Conservation (phyloP, 345 rosid species). For the Cardamine resedifolia region DNA sequence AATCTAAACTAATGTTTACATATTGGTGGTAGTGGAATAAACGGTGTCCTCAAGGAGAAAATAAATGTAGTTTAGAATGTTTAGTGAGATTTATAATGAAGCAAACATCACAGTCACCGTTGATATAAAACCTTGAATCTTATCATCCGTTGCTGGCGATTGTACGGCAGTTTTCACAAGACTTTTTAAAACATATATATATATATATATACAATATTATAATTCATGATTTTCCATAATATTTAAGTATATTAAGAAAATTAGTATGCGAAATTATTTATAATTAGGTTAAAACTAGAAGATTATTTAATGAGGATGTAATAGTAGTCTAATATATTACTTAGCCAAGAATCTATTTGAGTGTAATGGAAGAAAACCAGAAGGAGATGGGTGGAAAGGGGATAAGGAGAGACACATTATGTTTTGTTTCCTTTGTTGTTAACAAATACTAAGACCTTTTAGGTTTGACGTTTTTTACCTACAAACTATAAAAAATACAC, state of each 20-base stretch:
- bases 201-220: background rate
- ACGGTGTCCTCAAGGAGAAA: background rate
- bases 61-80: background rate
- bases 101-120: background rate
- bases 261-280: background rate
- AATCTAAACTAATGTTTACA: background rate
- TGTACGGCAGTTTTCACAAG: background rate
- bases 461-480: constrained; percentile 13
- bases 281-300: background rate
- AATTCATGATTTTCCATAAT: background rate
- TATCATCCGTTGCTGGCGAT: background rate
- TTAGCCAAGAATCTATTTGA: background rate
- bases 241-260: background rate
- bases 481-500: background rate
- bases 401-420: constrained; percentile 22
- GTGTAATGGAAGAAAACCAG: constrained; percentile 7
- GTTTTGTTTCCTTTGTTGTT: constrained; percentile 30
- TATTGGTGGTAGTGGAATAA: constrained; percentile 1
- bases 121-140: background rate
- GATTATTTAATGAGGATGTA: background rate
- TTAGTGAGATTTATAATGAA: background rate
- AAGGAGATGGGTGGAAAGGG: constrained; percentile 18
- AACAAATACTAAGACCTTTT: constrained; percentile 15
- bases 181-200: background rate
- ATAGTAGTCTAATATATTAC: background rate